Evolutionary conservation across 768 basidiomycete genomes (phyloP), one percentile per base, ranked within the genome.

Genomic region (Suillus brevipes): DNA sequence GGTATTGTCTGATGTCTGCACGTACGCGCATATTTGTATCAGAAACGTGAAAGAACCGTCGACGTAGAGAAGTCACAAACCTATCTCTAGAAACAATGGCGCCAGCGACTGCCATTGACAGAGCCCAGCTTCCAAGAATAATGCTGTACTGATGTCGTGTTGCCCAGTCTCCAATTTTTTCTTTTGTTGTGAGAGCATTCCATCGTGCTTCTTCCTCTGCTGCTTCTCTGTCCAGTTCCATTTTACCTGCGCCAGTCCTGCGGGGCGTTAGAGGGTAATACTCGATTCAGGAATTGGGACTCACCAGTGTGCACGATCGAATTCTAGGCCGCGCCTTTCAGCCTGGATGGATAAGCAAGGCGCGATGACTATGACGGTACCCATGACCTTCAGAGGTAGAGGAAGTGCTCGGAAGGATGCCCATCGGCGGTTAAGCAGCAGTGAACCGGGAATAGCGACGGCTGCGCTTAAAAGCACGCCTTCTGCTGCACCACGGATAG

Each of bases 71-170:
- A 10, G 6, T 2, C 57, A 85, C 88, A 74, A 82, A 80, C 83
- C 77, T 77, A 70, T 92, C 82, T 40, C 86, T 87, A 71, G 87
- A 86, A 62, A 94, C 89, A 58, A 89, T 80, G 5, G 81, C 81
- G 57, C 88, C 89, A 5, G 91, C 87, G 25, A 85, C 73, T 4
- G 79, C 85, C 71, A 94, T 82, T 72, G 87, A 88, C 9, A 82
- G 73, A 1, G 87, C 90, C 92, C 92, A 94, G 50, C 88, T 84
- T 36, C 88, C 89, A 34, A 90, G 80, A 63, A 94, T 92, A 69
- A 92, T 76, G 58, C 85, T 84, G 67, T 89, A 93, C 72, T 92
- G 84, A 68, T 92, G 88, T 16, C 88, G 82, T 20, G 71, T 73
- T 1, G 86, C 85, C 84, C 89, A 91, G 69, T 92, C 88, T 5